Conservation (phyloP, 352 stramenopile genomes). For the Pythium utonaiense region DNA sequence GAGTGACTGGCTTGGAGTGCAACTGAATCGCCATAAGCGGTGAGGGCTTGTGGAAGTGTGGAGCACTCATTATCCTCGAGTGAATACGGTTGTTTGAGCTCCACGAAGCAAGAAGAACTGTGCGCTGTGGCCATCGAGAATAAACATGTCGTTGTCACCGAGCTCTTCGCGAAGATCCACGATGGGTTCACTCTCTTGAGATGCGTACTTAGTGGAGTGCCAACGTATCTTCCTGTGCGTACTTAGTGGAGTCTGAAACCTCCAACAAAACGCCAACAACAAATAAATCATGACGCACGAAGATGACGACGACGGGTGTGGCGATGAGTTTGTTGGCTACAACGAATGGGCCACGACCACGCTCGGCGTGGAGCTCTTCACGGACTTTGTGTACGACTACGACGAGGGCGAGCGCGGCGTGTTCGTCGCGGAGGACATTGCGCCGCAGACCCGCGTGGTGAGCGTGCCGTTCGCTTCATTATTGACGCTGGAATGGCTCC, state of each 20-base stretch:
- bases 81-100: background rate
- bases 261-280: constrained; percentile 9
- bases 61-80: background rate
- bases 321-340: constrained; percentile 43
- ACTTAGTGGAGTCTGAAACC: background rate
- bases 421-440: constrained; percentile 78
- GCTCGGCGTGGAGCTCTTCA: constrained; percentile 57
- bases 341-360: constrained; percentile 59
- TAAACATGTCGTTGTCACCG: no score
- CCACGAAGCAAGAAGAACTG: no score
- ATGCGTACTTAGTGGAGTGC: background rate
- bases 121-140: background rate
- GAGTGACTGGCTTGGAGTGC: background rate
- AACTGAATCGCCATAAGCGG: constrained; percentile 10
- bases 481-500: constrained; percentile 39
- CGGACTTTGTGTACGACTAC: constrained; percentile 83
- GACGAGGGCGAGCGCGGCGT: constrained; percentile 60
- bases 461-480: constrained; percentile 57
- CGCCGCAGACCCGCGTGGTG: constrained; percentile 66
- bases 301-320: constrained; percentile 14
- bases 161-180: background rate
- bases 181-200: background rate
- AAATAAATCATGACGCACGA: background rate
- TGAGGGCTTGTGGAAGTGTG: background rate
- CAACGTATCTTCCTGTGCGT: background rate